Base-by-base conservation (phyloP, 2,329 filamentous ascomycete species). In the Fusarium sp. region DNA sequence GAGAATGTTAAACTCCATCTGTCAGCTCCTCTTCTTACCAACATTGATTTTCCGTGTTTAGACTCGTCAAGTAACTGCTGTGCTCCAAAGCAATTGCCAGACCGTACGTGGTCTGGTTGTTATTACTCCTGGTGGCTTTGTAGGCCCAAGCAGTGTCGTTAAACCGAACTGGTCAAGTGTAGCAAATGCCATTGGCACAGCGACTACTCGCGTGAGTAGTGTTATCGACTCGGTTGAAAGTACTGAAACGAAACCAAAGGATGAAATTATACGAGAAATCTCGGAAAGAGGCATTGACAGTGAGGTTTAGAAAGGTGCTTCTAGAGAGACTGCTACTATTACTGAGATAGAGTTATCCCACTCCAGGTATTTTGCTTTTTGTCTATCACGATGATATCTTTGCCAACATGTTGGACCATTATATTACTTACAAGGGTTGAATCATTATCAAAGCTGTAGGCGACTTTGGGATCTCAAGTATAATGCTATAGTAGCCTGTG, bases 391-490 rank as follows among this genome's bases (percentile, higher is more conserved):
- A 19, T 23, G 21, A 23, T 7, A 4, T 23, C 7, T 15, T 9
- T 6, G n/a, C 31, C 10, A 23, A 49, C 13, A 13, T 33, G 9
- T 9, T 23, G 1, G 64, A 85, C 37, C 79, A 80, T 55, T 53
- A 53, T 4, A 74, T 80, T 42, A 74, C 74, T 6, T 75, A 79
- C 77, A 85, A 78, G 73, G 81, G 70, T 50, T 79, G 70, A 56
- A 85, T 79, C 75, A 82, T 86, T 19, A 79, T 85, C 4, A 77
- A 81, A 52, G 84, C 84, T 2, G 83, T 82, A 0, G 84, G 84
- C 3, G 80, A 84, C 41, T 80, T 82, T 68, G 76, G n/a, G 77
- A 81, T 53, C 72, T 86, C 2, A 61, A 72, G 0, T 78, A 82
- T 49, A 73, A 79, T 39, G 80, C 78, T 2, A 71, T 76, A 0